Percentiles rank a stretch among this genome's conserved stretches.
Evolutionary conservation across 768 basidiomycete genomes (phyloP).

Genomic region (Auriscalpium orientale): DNA sequence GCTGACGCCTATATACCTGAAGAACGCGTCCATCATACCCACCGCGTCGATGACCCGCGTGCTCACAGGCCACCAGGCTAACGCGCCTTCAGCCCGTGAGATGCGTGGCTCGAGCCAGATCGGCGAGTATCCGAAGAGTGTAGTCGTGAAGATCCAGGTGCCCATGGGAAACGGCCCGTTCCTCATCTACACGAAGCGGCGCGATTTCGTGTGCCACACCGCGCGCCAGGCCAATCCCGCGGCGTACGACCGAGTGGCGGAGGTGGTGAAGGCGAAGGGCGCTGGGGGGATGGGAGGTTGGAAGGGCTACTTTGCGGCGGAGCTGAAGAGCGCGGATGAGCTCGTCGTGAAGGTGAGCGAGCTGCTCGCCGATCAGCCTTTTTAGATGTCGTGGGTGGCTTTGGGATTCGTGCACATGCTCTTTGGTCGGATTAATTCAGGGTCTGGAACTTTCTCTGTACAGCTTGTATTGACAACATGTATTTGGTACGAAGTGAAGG

Average conservation of each 20-base stretch:
- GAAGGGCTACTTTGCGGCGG: constrained; percentile 51
- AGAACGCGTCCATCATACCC: constrained; percentile 12
- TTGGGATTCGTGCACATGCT: background rate
- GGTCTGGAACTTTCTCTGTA: too few species aligned
- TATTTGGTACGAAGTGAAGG: too few species aligned
- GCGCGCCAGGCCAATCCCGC: constrained; percentile 22
- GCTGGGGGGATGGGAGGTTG: constrained; percentile 22
- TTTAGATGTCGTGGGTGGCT: constrained; percentile 21
- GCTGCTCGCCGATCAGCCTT: constrained; percentile 49
- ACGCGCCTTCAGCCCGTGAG: constrained; percentile 13
- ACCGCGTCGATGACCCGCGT: constrained; percentile 25
- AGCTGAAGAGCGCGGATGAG: constrained; percentile 38
- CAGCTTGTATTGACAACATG: too few species aligned
- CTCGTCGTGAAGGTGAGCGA: constrained; percentile 45
- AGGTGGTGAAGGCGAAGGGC: constrained; percentile 33
- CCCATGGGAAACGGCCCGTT: constrained; percentile 22
- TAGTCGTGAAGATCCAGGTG: constrained; percentile 50
- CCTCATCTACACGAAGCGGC: constrained; percentile 45
- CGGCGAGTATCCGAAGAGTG: constrained; percentile 26
- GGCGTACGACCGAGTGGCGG: constrained; percentile 34
- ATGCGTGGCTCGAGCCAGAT: constrained; percentile 13
- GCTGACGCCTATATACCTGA: constrained; percentile 36
- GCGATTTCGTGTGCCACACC: constrained; percentile 43
- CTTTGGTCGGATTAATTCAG: background rate
- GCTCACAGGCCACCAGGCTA: constrained; percentile 21